A percentile compares a stretch with the other conserved stretches of the same genome.
These are phyloP conservation scores for Xanthoceras sorbifolium DNA, from an alignment of 345 rosid genomes.

Conservation along the genomic window DNA sequence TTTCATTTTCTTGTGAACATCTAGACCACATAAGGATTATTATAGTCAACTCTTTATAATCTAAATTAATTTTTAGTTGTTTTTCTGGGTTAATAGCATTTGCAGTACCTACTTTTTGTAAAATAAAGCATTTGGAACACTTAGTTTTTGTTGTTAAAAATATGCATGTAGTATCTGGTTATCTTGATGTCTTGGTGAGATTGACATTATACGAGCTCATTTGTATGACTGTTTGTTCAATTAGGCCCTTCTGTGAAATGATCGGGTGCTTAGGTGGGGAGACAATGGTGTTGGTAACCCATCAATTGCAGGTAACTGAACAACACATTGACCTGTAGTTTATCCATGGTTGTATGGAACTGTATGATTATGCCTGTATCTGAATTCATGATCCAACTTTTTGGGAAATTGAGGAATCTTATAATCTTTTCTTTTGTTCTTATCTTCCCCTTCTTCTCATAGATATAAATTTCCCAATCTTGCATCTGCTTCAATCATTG, in stretches of 20 bases:
- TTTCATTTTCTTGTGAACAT: background rate
- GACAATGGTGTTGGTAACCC: slow-evolving; percentile 88
- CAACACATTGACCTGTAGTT: background rate
- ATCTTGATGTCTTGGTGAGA: slow-evolving; percentile 2
- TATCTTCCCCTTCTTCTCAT: background rate
- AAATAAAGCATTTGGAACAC: background rate
- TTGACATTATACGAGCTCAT: slow-evolving; percentile 1
- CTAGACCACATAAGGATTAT: background rate
- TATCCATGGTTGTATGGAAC: background rate
- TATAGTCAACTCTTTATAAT: background rate
- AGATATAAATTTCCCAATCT: background rate
- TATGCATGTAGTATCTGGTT: background rate
- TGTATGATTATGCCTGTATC: background rate
- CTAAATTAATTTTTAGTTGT: background rate
- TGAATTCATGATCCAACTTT: background rate
- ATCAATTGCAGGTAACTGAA: slow-evolving; percentile 73
- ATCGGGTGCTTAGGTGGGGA: slow-evolving; percentile 48
- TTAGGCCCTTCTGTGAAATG: slow-evolving; percentile 58
- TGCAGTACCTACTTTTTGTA: background rate
- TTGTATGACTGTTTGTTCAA: slow-evolving; percentile 27
- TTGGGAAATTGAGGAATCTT: background rate
- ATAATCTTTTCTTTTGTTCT: background rate
- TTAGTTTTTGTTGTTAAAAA: background rate
- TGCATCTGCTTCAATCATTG: background rate
- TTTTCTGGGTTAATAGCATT: background rate